These are phyloP conservation scores for Aspergillus jensenii DNA, from an alignment of 2,329 filamentous ascomycete species.

Conservation along the genomic window DNA sequence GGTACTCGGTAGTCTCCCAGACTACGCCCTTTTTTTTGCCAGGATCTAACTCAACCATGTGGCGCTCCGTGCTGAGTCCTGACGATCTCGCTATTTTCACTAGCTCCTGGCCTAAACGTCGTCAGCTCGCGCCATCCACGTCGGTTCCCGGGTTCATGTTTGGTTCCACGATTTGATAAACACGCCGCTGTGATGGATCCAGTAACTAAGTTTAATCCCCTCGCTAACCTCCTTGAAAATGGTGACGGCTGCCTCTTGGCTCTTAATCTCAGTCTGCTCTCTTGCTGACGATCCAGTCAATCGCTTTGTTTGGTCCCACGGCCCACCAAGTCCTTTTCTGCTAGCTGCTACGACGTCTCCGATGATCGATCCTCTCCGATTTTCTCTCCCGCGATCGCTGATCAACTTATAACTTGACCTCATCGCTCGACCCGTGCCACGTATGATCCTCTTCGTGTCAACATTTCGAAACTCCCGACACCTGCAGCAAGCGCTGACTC, in stretches of 20 bases:
- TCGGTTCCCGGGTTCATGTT: neutral
- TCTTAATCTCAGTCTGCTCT: neutral
- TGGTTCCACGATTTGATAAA: neutral
- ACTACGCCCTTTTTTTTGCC: constrained; percentile 3
- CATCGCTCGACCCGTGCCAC: constrained; percentile 12
- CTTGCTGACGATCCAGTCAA: constrained; percentile 1
- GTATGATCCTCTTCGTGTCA: constrained; percentile 13
- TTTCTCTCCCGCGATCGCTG: neutral
- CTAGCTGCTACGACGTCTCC: neutral
- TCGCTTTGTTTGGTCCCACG: neutral
- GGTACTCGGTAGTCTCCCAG: neutral
- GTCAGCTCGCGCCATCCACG: too few species aligned
- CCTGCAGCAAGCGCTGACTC: constrained; percentile 21
- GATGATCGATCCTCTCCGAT: constrained; percentile 1
- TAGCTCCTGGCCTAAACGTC: neutral
- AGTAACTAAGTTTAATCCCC: neutral
- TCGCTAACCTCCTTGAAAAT: neutral
- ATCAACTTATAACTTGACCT: constrained; percentile 8
- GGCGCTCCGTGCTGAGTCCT: neutral
- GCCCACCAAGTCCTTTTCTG: constrained; percentile 5
- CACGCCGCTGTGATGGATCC: neutral
- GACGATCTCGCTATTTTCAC: constrained; percentile 6
- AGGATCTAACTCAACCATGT: constrained; percentile 6
- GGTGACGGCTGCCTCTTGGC: neutral
- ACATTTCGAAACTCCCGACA: constrained; percentile 13